These are phyloP conservation scores for Leccinum disarticulatum DNA, from an alignment of 768 basidiomycete species.

Conservation along the genomic window DNA sequence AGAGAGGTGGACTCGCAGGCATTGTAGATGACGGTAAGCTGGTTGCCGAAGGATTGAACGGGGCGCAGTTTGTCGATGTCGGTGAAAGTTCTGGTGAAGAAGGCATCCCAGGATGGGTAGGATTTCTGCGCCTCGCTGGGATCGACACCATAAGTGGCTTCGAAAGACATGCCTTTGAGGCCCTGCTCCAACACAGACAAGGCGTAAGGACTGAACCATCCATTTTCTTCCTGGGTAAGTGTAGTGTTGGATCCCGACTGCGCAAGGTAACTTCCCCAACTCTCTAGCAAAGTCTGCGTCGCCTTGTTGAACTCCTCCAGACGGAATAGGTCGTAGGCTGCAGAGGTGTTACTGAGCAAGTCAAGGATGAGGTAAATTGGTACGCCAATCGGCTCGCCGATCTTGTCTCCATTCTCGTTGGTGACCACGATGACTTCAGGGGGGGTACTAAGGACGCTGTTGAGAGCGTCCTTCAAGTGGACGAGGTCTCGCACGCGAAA, in stretches of 20 bases:
- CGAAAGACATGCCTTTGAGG: neutral
- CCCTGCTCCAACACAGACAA: neutral
- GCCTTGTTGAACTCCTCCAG: conserved; percentile 3
- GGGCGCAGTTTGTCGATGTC: neutral
- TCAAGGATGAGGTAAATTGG: conserved; percentile 20
- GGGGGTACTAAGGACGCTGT: neutral
- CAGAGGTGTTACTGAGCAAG: conserved; percentile 24
- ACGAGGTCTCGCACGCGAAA: neutral
- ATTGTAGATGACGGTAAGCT: conserved; percentile 37
- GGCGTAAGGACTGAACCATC: conserved; percentile 1
- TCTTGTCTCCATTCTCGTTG: neutral
- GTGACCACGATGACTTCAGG: neutral
- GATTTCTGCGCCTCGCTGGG: neutral
- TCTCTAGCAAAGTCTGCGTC: neutral
- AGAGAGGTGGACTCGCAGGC: conserved; percentile 55
- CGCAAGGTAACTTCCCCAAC: conserved; percentile 7
- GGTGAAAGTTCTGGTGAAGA: conserved; percentile 48
- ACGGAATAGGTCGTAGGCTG: conserved; percentile 19
- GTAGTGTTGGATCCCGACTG: conserved; percentile 5
- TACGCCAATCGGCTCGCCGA: conserved; percentile 20
- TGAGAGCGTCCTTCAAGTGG: neutral
- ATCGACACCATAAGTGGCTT: conserved; percentile 4
- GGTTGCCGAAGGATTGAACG: neutral
- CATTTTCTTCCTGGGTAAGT: neutral
- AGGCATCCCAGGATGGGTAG: conserved; percentile 46